Base-by-base conservation (phyloP, 148 eudicot species). In the Pharnaceum exiguum region DNA sequence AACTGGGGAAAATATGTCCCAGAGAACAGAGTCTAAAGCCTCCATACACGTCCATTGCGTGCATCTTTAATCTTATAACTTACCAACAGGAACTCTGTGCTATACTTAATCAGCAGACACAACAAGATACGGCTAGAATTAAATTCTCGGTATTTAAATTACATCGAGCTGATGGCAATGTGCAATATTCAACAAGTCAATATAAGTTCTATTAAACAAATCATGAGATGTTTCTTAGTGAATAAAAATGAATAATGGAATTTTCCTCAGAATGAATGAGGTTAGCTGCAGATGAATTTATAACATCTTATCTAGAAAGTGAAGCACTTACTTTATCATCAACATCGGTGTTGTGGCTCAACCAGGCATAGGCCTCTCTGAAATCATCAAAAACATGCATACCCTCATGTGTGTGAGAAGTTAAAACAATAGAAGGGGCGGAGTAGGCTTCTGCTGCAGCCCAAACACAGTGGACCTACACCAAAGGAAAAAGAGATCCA, bases 391-490 rank as follows among this genome's bases (percentile, higher is more conserved):
- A 93, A 58, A 93, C 96, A 62, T 93, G 99, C 70, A 93, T 73
- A 58, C 99, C 99, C 33, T 93, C 94, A 46, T 67, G 77, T 40
- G 96, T 61, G 55, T 75, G 85, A 62, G 99, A 85, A 30, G 96
- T 88, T 57, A 93, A 68, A 62, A 93, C 98, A 52, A 93, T 93
- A 31, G 96, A 88, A 42, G 98, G 98, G 18, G 96, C 98, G 26
- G 98, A 93, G 77, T 93, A 93, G 43, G 98, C 98, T 73, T 93
- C 98, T 46, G 98, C 90, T 44, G 98, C 96, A 25, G 98, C 98
- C 96, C 98, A 93, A 60, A 93, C 98, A 81, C 95, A 88, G 62
- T 93, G 96, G 39, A 93, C 95, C 96, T 93, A 63, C 74, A 75
- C 53, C 24, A 28, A 62, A 57, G 10, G 25, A 5, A 10, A 46